Evolutionary conservation across 805 yeast genomes (phyloP).

Genomic region (Sugiyamaella boreocaroliniensis): DNA sequence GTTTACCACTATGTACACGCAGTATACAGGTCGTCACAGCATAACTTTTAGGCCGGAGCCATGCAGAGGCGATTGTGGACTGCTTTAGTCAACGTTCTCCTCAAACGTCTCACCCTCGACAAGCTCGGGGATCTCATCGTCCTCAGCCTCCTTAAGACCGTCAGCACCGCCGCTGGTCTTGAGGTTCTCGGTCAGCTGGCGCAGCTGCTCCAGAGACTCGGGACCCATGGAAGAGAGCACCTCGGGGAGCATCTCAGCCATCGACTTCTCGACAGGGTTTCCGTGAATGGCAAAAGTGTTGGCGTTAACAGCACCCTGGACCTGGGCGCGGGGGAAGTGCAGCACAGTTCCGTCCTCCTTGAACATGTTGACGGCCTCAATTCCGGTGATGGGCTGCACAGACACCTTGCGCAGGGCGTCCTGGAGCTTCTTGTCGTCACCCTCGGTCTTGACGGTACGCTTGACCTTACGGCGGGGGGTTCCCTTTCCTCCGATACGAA

Average conservation of each 20-base stretch:
- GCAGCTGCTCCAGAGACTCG: slow-evolving; percentile 84
- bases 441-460: slow-evolving; percentile 56
- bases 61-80: neutral
- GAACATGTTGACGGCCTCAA: slow-evolving; percentile 97
- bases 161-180: slow-evolving; percentile 38
- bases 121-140: slow-evolving; percentile 56
- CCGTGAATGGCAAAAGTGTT: slow-evolving; percentile 95
- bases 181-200: slow-evolving; percentile 82
- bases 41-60: neutral
- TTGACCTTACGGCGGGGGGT: slow-evolving; percentile 86
- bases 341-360: slow-evolving; percentile 92
- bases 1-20: neutral
- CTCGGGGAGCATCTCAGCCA: slow-evolving; percentile 88
- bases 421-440: slow-evolving; percentile 82
- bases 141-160: slow-evolving; percentile 40
- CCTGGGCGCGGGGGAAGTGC: slow-evolving; percentile 94
- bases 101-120: slow-evolving; percentile 87
- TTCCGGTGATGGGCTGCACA: slow-evolving; percentile 80
- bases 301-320: slow-evolving; percentile 83
- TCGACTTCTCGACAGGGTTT: slow-evolving; percentile 84
- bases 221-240: slow-evolving; percentile 95
- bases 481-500: slow-evolving; percentile 69
- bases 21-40: slow-evolving; percentile 2
- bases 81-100: slow-evolving; percentile 45
- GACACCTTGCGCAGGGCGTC: slow-evolving; percentile 81